Conservation (phyloP, 176 grass and related monocot species). For the Chrysopogon serrulatus region DNA sequence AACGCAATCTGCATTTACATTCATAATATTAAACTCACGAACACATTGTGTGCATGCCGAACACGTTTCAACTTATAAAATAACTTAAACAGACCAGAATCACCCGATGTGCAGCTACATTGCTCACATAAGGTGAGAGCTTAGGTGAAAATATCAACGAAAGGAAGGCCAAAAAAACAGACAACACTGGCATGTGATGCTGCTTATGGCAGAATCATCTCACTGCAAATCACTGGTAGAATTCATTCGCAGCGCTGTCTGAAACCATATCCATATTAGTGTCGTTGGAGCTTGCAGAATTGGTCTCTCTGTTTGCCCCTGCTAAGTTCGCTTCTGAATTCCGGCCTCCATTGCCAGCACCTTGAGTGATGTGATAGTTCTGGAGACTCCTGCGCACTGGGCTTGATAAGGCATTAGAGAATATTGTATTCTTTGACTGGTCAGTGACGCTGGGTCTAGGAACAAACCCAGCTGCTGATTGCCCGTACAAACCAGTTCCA, state of each 20-base stretch:
- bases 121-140: background rate
- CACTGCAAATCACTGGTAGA: slow-evolving; percentile 4
- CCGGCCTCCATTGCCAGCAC: slow-evolving; percentile 46
- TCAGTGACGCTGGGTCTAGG: slow-evolving; percentile 49
- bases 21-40: slow-evolving; percentile 16
- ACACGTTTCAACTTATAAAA: slow-evolving; percentile 10
- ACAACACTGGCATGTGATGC: background rate
- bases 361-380: slow-evolving; percentile 57
- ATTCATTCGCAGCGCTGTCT: slow-evolving; percentile 42
- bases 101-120: background rate
- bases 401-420: slow-evolving; percentile 73
- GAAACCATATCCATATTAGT: slow-evolving; percentile 81
- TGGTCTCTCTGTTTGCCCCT: slow-evolving; percentile 46
- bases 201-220: slow-evolving; percentile 15
- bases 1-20: slow-evolving; percentile 29
- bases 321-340: slow-evolving; percentile 45
- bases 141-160: slow-evolving; percentile 14
- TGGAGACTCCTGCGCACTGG: slow-evolving; percentile 62
- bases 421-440: slow-evolving; percentile 68
- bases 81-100: slow-evolving; percentile 10
- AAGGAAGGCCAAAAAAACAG: background rate
- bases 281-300: slow-evolving; percentile 67
- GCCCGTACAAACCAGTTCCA: slow-evolving; percentile 23
- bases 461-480: slow-evolving; percentile 27
- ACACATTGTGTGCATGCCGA: background rate